These are phyloP conservation scores for Globisporangium polare DNA, from an alignment of 352 stramenopile species.

Conservation along the genomic window DNA sequence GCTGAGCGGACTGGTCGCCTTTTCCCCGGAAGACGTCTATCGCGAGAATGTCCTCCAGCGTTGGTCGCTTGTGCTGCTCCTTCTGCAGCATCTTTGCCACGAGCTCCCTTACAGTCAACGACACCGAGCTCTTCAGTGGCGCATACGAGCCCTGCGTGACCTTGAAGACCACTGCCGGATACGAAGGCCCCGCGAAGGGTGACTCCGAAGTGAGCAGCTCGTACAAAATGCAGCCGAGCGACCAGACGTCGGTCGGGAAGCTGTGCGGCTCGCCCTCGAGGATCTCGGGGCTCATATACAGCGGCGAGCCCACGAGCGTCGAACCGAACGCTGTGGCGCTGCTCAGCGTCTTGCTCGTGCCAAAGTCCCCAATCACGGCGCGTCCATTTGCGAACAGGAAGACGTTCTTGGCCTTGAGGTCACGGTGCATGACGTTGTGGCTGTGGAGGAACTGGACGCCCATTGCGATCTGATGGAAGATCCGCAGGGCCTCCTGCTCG, in stretches of 20 bases:
- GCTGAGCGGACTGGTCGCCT: background rate
- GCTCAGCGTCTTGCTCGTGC: conserved; percentile 44
- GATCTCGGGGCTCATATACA: conserved; percentile 80
- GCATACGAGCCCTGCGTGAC: conserved; percentile 10
- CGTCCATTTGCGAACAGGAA: conserved; percentile 84
- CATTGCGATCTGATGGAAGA: conserved; percentile 73
- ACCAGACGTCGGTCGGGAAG: conserved; percentile 70
- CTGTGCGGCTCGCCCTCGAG: conserved; percentile 54
- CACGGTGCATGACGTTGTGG: conserved; percentile 65
- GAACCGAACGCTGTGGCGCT: conserved; percentile 23
- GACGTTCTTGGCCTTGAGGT: conserved; percentile 86
- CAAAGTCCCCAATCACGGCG: conserved; percentile 75
- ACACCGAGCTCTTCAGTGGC: background rate
- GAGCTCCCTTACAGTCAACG: background rate
- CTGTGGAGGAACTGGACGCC: conserved; percentile 81
- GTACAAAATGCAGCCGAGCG: conserved; percentile 79
- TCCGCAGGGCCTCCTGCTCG: conserved; percentile 18
- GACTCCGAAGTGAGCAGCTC: conserved; percentile 44
- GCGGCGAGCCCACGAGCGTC: conserved; percentile 57
- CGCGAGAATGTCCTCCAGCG: conserved; percentile 5
- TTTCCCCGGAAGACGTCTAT: background rate
- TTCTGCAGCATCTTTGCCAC: conserved; percentile 11
- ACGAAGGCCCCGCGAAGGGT: conserved; percentile 9
- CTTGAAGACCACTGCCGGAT: conserved; percentile 12
- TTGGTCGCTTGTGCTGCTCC: conserved; percentile 9